A percentile compares a stretch with the other conserved stretches of the same genome.
Evolutionary conservation across 768 basidiomycete species (phyloP).

Genomic region (Suillus variegatus): DNA sequence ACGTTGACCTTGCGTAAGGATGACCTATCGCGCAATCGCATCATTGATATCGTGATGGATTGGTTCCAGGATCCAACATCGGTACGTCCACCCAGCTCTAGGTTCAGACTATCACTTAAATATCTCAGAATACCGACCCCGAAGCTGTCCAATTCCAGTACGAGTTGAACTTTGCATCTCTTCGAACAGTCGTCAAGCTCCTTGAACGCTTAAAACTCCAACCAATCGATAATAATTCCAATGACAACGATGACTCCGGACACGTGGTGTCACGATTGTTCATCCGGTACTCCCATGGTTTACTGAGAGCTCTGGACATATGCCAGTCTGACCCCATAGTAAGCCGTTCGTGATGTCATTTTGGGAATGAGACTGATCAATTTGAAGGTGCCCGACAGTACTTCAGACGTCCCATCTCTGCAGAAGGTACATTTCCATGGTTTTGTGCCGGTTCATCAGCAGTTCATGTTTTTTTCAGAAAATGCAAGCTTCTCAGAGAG

Average conservation of each 20-base stretch:
- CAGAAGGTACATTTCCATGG: constrained; percentile 38
- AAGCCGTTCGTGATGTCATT: constrained; percentile 15
- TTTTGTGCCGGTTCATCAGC: not conserved
- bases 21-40: constrained; percentile 61
- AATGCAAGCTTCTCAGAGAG: constrained; percentile 47
- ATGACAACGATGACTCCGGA: constrained; percentile 60
- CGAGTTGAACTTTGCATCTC: constrained; percentile 73
- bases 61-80: constrained; percentile 65
- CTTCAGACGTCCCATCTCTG: constrained; percentile 49
- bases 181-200: constrained; percentile 74
- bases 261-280: constrained; percentile 80
- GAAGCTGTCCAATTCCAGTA: constrained; percentile 42
- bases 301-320: constrained; percentile 61
- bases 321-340: constrained; percentile 51
- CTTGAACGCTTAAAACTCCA: constrained; percentile 74
- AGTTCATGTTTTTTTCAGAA: constrained; percentile 34
- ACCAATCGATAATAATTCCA: constrained; percentile 50
- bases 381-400: constrained; percentile 47
- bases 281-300: constrained; percentile 69
- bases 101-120: constrained; percentile 5
- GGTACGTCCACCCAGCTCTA: constrained; percentile 39
- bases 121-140: constrained; percentile 36
- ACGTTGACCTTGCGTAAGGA: constrained; percentile 68
- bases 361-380: constrained; percentile 9
- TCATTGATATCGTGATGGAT: constrained; percentile 75